Evolutionary conservation across 345 rosid species (phyloP), one percentile per base, ranked within the genome.

Genomic region (Linum lewisii): DNA sequence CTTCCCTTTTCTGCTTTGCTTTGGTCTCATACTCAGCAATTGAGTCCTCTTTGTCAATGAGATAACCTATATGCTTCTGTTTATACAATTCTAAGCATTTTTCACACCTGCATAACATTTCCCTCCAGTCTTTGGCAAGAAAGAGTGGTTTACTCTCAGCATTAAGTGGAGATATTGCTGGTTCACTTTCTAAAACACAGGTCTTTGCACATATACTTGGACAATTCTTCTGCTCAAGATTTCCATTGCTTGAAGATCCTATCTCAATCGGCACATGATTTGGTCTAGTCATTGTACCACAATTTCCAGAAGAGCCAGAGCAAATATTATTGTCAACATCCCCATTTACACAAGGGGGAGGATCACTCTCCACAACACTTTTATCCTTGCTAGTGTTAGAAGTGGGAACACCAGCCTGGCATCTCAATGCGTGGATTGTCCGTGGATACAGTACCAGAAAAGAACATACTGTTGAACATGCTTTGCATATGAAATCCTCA

Each of bases 91-190:
- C 77, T 53, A 82, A 53, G 78, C 97, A 90, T 53, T 72, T 82
- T 54, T 72, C 74, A 58, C 99, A 94, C 75, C 76, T 79, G 77
- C 99, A 94, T 36, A 94, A 77, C 11, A 66, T 57, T 49, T 78
- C 86, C 77, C 99, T 90, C 97, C 97, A 94, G 67, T 62, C 81
- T 72, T 94, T 85, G 62, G 85, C 73, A 62, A 94, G 77, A 81
- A 94, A 94, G 61, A 90, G 54, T 2, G 97, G 88, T 67, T 76
- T 80, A 54, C 70, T 71, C 60, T 77, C 82, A 53, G 61, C 61
- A 63, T 65, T 73, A 32, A n/a, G n/a, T n/a, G 57, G 57, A 54
- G 50, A 59, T 50, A 32, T 42, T 52, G 32, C 57, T 1, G 25
- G 3, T 47, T 78, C 59, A 21, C 59, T 65, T 61, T 73, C 85